phyloP scores from a whole-genome alignment of 129 eudicot genomes.

The Calendula officinalis region DNA sequence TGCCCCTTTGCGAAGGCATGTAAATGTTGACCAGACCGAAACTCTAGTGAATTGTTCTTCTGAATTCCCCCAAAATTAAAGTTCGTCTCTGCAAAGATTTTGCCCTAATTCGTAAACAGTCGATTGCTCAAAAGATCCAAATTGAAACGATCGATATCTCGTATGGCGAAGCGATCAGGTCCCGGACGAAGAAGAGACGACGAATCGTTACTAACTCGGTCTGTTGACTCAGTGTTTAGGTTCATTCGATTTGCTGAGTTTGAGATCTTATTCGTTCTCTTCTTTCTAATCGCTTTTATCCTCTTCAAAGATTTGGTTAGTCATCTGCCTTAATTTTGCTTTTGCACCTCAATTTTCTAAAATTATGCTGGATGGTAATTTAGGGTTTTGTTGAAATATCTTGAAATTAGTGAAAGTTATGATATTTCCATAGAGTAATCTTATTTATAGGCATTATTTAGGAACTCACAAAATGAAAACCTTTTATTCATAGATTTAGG shows the following conservation, averaged over 20 bases:
- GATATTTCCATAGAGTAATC: background rate
- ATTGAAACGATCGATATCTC: background rate
- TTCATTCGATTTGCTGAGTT: slow-evolving; percentile 85
- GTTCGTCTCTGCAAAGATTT: background rate
- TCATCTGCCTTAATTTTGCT: slow-evolving; percentile 8
- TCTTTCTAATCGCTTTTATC: slow-evolving; percentile 65
- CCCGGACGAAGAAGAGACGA: slow-evolving; percentile 38
- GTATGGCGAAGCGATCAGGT: slow-evolving; percentile 47
- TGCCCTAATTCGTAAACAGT: slow-evolving; percentile 6
- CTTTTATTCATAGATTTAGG: background rate
- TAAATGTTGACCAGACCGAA: background rate
- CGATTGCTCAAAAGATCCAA: slow-evolving; percentile 4
- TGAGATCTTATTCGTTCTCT: slow-evolving; percentile 88
- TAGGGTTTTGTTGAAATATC: slow-evolving; percentile 16
- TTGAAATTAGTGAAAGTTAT: background rate
- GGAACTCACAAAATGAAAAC: too few relatives aligned
- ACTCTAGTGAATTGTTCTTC: slow-evolving; percentile 1
- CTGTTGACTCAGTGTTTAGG: slow-evolving; percentile 60
- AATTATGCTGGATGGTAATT: background rate
- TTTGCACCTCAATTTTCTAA: background rate
- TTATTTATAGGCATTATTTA: background rate
- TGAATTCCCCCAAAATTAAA: background rate
- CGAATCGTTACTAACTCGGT: slow-evolving; percentile 59
- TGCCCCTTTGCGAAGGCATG: too few relatives aligned
- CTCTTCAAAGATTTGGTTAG: slow-evolving; percentile 89